Conservation (phyloP, 140 eudicot genomes). For the Cichorium intybus region DNA sequence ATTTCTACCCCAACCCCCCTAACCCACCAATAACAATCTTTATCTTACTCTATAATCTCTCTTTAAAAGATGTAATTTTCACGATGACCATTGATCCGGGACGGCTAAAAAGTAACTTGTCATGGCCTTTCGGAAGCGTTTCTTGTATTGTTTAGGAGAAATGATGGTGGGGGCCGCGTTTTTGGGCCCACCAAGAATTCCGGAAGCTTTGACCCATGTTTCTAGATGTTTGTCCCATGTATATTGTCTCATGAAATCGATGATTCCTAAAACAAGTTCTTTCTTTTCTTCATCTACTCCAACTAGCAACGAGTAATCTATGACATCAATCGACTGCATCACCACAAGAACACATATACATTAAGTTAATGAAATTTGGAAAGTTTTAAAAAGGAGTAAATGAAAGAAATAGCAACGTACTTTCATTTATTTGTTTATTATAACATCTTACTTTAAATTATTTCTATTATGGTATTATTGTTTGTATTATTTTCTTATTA, state of each 20-base stretch:
- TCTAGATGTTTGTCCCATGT: constrained; percentile 99
- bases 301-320: constrained; percentile 94
- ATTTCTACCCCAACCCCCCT: constrained; percentile 11
- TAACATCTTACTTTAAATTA: too few species aligned
- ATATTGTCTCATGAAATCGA: constrained; percentile 93
- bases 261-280: constrained; percentile 91
- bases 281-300: constrained; percentile 84
- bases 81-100: constrained; percentile 88
- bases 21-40: background rate
- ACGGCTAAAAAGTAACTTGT: constrained; percentile 86
- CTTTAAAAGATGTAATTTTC: background rate
- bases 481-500: too few species aligned
- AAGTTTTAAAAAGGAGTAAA: too few species aligned
- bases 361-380: constrained; percentile 10
- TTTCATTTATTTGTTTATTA: background rate
- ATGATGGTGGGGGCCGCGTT: constrained; percentile 87
- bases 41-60: constrained; percentile 7
- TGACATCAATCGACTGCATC: constrained; percentile 83
- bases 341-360: constrained; percentile 8
- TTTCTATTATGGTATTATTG: too few species aligned
- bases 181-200: constrained; percentile 93
- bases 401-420: background rate
- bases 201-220: constrained; percentile 98
- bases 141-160: constrained; percentile 94
- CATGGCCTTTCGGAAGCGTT: constrained; percentile 98